phyloP scores from a whole-genome alignment of 1,284 basidiomycete species.

The Ceratobasidium sp. region DNA sequence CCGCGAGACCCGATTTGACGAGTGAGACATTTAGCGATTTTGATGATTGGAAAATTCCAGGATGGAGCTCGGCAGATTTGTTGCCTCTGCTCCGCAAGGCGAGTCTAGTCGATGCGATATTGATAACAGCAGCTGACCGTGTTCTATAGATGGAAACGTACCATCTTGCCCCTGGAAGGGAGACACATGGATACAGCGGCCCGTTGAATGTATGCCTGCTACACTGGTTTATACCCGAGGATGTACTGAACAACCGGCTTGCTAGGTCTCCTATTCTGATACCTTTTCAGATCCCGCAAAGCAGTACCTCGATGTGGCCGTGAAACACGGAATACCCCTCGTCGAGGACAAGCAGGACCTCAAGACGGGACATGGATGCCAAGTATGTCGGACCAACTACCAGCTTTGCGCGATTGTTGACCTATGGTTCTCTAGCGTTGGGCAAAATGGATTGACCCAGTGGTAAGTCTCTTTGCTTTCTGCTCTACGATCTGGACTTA shows the following conservation, averaged over 20 bases:
- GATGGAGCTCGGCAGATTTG: slow-evolving; percentile 30
- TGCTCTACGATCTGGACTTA: neutral
- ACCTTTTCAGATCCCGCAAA: neutral
- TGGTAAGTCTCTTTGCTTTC: slow-evolving; percentile 6
- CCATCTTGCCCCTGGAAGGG: slow-evolving; percentile 23
- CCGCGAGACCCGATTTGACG: neutral
- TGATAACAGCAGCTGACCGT: neutral
- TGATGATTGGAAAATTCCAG: slow-evolving; percentile 43
- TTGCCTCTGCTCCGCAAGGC: slow-evolving; percentile 42
- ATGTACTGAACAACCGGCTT: neutral
- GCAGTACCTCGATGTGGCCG: slow-evolving; percentile 25
- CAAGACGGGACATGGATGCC: slow-evolving; percentile 40
- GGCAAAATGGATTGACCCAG: slow-evolving; percentile 43
- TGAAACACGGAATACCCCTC: slow-evolving; percentile 21
- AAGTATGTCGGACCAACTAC: neutral
- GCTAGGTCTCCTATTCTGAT: slow-evolving; percentile 37
- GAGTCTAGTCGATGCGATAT: neutral
- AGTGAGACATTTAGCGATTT: slow-evolving; percentile 16
- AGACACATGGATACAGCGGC: slow-evolving; percentile 35
- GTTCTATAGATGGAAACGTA: slow-evolving; percentile 28
- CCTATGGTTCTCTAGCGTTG: slow-evolving; percentile 22
- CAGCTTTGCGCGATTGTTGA: neutral
- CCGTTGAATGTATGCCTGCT: slow-evolving; percentile 29
- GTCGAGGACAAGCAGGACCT: slow-evolving; percentile 34
- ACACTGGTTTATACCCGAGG: neutral